These are phyloP conservation scores for Paecilomyces formosus DNA, from an alignment of 2,329 filamentous ascomycete genomes.

Conservation along the genomic window DNA sequence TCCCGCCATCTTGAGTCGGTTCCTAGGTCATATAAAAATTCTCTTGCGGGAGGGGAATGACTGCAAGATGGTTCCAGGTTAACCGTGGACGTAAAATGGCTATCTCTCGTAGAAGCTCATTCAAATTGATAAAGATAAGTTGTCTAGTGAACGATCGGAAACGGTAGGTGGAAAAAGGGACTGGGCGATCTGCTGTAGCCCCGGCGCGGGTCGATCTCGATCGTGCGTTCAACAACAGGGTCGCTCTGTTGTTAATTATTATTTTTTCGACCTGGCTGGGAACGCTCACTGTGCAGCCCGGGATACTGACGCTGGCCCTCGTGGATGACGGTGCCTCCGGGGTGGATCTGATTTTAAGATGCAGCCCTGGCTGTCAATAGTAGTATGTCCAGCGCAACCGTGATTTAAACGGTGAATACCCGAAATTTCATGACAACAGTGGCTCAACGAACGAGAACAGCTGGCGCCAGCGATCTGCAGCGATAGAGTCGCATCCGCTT, in stretches of 20 bases:
- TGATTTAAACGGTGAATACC: background rate
- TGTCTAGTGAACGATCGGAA: background rate
- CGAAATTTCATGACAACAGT: slow-evolving; percentile 19
- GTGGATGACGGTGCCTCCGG: too few species aligned
- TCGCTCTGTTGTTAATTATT: too few species aligned
- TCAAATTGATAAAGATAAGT: background rate
- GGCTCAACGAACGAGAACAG: slow-evolving; percentile 8
- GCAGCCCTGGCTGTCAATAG: background rate
- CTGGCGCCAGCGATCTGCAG: background rate
- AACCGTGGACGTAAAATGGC: background rate
- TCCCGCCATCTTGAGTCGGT: slow-evolving; percentile 6
- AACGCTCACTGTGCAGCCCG: too few species aligned
- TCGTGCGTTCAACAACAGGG: too few species aligned
- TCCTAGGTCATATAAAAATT: background rate
- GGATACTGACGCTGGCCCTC: too few species aligned
- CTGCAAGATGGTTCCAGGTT: background rate
- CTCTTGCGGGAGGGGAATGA: background rate
- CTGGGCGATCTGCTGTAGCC: too few species aligned
- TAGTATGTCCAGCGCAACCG: background rate
- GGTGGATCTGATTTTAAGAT: background rate
- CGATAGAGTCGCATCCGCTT: background rate
- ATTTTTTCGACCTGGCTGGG: too few species aligned
- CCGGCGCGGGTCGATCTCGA: too few species aligned
- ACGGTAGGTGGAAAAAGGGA: too few species aligned
- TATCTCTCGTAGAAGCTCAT: background rate